Percentiles rank a stretch among this genome's conserved stretches.
Conservation (phyloP, 257 asterid genomes). For the Phtheirospermum japonicum region DNA sequence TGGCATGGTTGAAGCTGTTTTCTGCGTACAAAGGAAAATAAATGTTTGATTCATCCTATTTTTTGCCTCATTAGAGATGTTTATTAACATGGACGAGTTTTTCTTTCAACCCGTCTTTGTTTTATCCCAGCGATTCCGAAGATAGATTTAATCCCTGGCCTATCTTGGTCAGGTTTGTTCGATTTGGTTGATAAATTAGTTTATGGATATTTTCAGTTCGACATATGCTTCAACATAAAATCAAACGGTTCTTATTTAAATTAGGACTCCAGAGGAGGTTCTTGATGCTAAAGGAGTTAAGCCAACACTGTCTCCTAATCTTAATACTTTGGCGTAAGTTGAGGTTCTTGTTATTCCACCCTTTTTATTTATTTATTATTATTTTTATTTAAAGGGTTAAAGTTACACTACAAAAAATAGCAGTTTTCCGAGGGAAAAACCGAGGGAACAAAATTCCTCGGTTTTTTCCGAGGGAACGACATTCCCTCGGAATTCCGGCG, state of each 20-base stretch:
- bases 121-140: slow-evolving; percentile 76
- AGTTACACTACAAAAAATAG: no score
- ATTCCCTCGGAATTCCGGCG: no score
- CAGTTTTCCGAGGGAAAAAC: no score
- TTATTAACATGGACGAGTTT: slow-evolving; percentile 14
- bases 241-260: slow-evolving; percentile 23
- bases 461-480: no score
- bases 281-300: slow-evolving; percentile 97
- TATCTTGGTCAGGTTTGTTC: slow-evolving; percentile 75
- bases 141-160: slow-evolving; percentile 94
- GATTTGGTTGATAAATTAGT: slow-evolving; percentile 14
- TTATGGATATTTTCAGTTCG: slow-evolving; percentile 7
- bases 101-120: slow-evolving; percentile 22
- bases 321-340: slow-evolving; percentile 83
- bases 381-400: slow-evolving; percentile 5
- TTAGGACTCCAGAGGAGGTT: slow-evolving; percentile 96
- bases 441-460: no score
- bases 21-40: slow-evolving; percentile 98
- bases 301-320: slow-evolving; percentile 96
- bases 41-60: slow-evolving; percentile 10
- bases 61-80: slow-evolving; percentile 8
- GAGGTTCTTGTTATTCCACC: slow-evolving; percentile 59
- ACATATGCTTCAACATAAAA: slow-evolving; percentile 12
- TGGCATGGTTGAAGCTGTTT: slow-evolving; percentile 94
- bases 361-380: slow-evolving; percentile 20